phyloP scores from a whole-genome alignment of 2,329 filamentous ascomycete genomes.

The Aspergillus persii region DNA sequence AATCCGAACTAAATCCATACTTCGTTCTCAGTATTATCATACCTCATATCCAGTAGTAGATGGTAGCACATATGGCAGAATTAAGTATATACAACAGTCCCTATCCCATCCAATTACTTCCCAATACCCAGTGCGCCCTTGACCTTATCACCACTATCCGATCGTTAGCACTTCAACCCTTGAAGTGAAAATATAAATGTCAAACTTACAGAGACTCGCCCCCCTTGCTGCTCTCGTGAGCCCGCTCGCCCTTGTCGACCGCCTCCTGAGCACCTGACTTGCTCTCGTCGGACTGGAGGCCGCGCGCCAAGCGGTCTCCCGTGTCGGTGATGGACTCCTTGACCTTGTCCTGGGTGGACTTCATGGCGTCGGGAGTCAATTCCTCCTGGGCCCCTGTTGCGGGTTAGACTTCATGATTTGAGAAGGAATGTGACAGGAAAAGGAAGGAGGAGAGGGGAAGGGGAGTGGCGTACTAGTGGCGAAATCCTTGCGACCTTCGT shows the following conservation, averaged over 20 bases:
- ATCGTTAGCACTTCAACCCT: background rate
- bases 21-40: too few relatives aligned
- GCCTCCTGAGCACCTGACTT: slow-evolving; percentile 56
- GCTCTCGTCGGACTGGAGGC: slow-evolving; percentile 50
- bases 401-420: slow-evolving; percentile 21
- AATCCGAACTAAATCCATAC: too few relatives aligned
- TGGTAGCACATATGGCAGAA: too few relatives aligned
- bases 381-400: slow-evolving; percentile 54
- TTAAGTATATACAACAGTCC: too few relatives aligned
- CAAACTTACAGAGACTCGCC: slow-evolving; percentile 43
- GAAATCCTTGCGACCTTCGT: slow-evolving; percentile 62
- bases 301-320: slow-evolving; percentile 54
- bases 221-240: slow-evolving; percentile 41
- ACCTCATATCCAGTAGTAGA: too few relatives aligned
- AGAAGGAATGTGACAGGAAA: background rate
- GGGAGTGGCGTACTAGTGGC: slow-evolving; percentile 41
- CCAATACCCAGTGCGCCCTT: background rate
- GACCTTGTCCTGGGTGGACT: slow-evolving; percentile 60
- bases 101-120: background rate
- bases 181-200: background rate
- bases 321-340: slow-evolving; percentile 57
- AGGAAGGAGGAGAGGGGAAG: background rate
- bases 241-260: slow-evolving; percentile 50
- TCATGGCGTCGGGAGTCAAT: slow-evolving; percentile 58
- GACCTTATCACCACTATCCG: background rate